Base-by-base conservation (phyloP, 176 grass and related monocot genomes). In the Otatea glauca region DNA sequence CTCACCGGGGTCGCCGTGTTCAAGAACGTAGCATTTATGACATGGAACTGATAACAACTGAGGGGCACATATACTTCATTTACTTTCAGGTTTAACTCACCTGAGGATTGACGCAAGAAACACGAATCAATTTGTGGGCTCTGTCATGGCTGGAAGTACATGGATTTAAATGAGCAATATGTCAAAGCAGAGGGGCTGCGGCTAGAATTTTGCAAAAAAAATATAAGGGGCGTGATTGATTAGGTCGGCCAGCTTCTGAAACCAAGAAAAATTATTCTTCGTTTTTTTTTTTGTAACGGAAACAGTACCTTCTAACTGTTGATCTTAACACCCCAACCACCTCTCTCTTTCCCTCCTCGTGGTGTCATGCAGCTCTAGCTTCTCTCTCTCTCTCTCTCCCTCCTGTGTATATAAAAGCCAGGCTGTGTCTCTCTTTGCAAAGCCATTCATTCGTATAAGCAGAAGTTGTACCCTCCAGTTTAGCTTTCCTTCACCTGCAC, bases 321-420 rank as follows among this genome's bases (percentile, higher is more conserved):
- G 88, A 89, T 83, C 82, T 75, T 47, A 79, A 90, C 88, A 42
- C 43, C 84, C 84, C 80, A 90, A 83, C 84, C 16, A 83, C 88
- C 88, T 83, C 39, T 65, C 34, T 24, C 54, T 71, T 27, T 51
- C 53, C 65, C 51, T 61, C 39, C 71, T 53, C 23, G 35, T 56
- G 66, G 78, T 88, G 86, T 72, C 65, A 78, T 88, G 81, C 66
- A 78, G 10, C 64, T 37, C 44, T 35, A 24, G 37, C 11, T 59
- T 43, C 66, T 50, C 67, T 25, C 72, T 12, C 51, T 53, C 75
- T 21, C 54, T 43, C 77, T 75, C 60, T 58, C 18, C 1, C 60
- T 58, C 18, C 1, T 7, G 4, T 29, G 53, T 72, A 58, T 81
- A 56, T 63, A 79, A 82, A 88, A 27, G 27, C 64, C 65, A 79